These are phyloP conservation scores for Udeniomyces megalosporus DNA, from an alignment of 768 basidiomycete species.

Conservation along the genomic window DNA sequence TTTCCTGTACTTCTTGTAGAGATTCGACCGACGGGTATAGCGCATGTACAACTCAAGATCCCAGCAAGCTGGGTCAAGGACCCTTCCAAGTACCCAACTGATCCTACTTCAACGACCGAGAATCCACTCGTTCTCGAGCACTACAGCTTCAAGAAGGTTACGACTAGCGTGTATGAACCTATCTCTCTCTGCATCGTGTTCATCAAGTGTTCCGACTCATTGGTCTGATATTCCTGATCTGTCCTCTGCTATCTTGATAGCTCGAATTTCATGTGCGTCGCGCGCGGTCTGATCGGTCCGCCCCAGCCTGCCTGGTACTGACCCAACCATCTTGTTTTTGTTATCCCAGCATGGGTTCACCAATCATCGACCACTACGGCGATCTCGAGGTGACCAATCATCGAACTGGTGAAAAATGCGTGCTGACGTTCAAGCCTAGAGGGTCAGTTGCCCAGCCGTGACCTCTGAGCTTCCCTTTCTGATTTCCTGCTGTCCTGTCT, in stretches of 20 bases:
- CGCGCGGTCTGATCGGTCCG: too few species aligned
- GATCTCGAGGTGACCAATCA: slow-evolving; percentile 87
- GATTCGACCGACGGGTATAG: slow-evolving; percentile 86
- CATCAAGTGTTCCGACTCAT: slow-evolving; percentile 16
- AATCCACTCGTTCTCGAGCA: slow-evolving; percentile 56
- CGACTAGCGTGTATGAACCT: slow-evolving; percentile 39
- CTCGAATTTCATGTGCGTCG: slow-evolving; percentile 83
- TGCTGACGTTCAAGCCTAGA: slow-evolving; percentile 86
- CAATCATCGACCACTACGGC: slow-evolving; percentile 82
- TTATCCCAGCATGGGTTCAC: slow-evolving; percentile 64
- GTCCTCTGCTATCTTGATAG: too few species aligned
- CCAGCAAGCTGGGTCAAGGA: slow-evolving; percentile 42
- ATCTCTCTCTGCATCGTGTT: neutral
- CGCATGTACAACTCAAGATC: slow-evolving; percentile 67
- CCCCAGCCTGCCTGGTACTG: too few species aligned
- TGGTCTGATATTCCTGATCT: slow-evolving; percentile 33
- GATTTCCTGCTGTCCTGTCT: too few species aligned
- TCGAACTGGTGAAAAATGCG: slow-evolving; percentile 68
- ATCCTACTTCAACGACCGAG: slow-evolving; percentile 20
- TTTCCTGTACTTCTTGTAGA: too few species aligned
- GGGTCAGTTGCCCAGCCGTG: too few species aligned
- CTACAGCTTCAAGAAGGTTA: slow-evolving; percentile 87
- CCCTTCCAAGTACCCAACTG: slow-evolving; percentile 15
- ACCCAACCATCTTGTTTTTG: too few species aligned
- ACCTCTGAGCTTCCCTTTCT: too few species aligned